phyloP scores from a whole-genome alignment of 371 early-diverging fungal genomes.

The Modicella reniformis region DNA sequence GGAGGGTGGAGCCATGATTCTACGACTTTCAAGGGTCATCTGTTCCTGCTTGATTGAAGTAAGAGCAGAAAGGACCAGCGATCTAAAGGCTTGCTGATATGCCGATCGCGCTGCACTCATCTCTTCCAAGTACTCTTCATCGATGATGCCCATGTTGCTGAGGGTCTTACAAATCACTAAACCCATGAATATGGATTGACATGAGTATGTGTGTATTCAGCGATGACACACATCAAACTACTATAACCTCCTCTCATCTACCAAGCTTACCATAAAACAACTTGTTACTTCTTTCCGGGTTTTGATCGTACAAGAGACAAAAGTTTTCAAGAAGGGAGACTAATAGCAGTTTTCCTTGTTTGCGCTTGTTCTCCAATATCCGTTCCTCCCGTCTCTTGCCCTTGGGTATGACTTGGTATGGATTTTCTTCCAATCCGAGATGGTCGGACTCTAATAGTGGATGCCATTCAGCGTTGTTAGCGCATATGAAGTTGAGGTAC shows the following conservation, averaged over 20 bases:
- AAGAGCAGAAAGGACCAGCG: slow-evolving; percentile 82
- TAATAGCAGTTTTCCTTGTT: slow-evolving; percentile 76
- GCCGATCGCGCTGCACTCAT: slow-evolving; percentile 80
- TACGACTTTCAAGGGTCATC: slow-evolving; percentile 42
- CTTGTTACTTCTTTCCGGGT: slow-evolving; percentile 81
- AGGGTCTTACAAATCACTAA: slow-evolving; percentile 64
- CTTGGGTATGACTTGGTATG: slow-evolving; percentile 48
- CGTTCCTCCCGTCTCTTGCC: slow-evolving; percentile 42
- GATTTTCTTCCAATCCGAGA: slow-evolving; percentile 33
- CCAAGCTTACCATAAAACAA: slow-evolving; percentile 85
- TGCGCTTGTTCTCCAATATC: slow-evolving; percentile 57
- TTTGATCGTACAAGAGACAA: slow-evolving; percentile 84
- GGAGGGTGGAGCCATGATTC: slow-evolving; percentile 55
- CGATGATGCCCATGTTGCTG: slow-evolving; percentile 78
- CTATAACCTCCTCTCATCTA: too few species aligned
- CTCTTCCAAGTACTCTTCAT: slow-evolving; percentile 86
- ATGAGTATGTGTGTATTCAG: too few species aligned
- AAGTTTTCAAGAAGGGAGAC: slow-evolving; percentile 85
- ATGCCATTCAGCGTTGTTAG: background rate
- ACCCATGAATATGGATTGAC: slow-evolving; percentile 12
- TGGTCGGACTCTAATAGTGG: slow-evolving; percentile 48
- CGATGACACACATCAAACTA: too few species aligned
- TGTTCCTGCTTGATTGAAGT: slow-evolving; percentile 66
- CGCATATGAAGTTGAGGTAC: background rate
- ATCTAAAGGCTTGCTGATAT: slow-evolving; percentile 84